phyloP scores from a whole-genome alignment of 768 basidiomycete species.

The Coprinopsis strossmayeri region DNA sequence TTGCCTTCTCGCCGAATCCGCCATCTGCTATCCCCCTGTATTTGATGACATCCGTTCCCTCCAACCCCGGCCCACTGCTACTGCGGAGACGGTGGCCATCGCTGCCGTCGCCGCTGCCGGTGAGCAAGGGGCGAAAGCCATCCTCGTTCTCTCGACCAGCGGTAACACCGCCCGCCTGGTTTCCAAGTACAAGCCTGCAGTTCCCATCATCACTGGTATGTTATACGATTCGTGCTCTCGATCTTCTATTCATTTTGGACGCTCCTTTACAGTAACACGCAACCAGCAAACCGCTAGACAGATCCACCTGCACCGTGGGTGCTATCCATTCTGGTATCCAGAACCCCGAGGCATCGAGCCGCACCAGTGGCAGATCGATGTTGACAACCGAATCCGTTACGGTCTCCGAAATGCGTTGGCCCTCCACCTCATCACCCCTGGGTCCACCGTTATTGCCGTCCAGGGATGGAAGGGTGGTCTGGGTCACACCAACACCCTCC shows the following conservation, averaged over 20 bases:
- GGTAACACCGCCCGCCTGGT: conserved; percentile 94
- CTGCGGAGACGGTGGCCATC: conserved; percentile 92
- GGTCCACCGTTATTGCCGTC: conserved; percentile 87
- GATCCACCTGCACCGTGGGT: conserved; percentile 93
- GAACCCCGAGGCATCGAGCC: conserved; percentile 86
- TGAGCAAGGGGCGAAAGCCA: conserved; percentile 93
- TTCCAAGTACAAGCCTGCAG: conserved; percentile 91
- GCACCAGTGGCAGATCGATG: conserved; percentile 97
- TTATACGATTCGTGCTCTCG: conserved; percentile 2
- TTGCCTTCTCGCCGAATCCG: conserved; percentile 90
- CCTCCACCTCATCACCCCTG: conserved; percentile 82
- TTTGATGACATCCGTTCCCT: conserved; percentile 82
- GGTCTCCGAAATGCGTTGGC: conserved; percentile 79
- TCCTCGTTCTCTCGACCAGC: conserved; percentile 93
- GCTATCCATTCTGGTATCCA: conserved; percentile 95
- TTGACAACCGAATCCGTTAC: conserved; percentile 86
- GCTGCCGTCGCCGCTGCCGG: conserved; percentile 93
- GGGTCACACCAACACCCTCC: conserved; percentile 90
- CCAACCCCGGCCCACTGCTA: conserved; percentile 85
- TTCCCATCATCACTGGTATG: conserved; percentile 86
- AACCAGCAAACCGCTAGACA: conserved; percentile 94
- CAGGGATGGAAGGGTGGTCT: conserved; percentile 99
- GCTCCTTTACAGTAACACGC: conserved; percentile 68
- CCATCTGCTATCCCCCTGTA: conserved; percentile 91
- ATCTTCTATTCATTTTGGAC: background rate